Percentiles rank a stretch among this genome's conserved stretches.
phyloP scores from a whole-genome alignment of 129 eudicot species.

The Tanacetum coccineum region DNA sequence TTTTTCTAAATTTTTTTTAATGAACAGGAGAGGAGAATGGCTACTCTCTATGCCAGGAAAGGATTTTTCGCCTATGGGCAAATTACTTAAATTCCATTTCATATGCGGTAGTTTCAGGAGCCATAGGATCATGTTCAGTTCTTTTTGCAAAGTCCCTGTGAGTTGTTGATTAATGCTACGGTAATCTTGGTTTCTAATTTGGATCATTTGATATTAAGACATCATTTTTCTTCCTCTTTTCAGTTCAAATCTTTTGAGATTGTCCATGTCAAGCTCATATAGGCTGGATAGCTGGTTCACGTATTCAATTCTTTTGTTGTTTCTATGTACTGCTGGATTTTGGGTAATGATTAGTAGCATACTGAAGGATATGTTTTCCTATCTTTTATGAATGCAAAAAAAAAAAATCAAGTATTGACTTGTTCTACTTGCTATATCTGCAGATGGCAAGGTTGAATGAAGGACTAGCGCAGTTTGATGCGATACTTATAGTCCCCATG shows the following conservation, averaged over 20 bases:
- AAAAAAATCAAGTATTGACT: neutral
- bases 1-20: constrained; percentile 15
- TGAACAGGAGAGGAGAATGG: constrained; percentile 82
- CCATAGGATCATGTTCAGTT: constrained; percentile 97
- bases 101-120: constrained; percentile 94
- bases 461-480: constrained; percentile 82
- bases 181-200: constrained; percentile 4
- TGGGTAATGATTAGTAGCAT: constrained; percentile 57
- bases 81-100: constrained; percentile 88
- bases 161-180: constrained; percentile 26
- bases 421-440: neutral
- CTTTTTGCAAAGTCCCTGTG: constrained; percentile 97
- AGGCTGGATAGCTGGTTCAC: constrained; percentile 95
- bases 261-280: constrained; percentile 85
- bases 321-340: constrained; percentile 95
- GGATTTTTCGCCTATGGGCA: constrained; percentile 73
- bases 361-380: neutral
- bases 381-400: neutral
- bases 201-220: neutral
- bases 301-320: constrained; percentile 78
- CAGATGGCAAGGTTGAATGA: constrained; percentile 96
- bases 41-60: constrained; percentile 59
- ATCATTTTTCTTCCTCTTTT: constrained; percentile 22
- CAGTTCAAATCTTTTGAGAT: constrained; percentile 88
- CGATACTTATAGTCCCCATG: constrained; percentile 94